Percentiles rank a stretch among this genome's conserved stretches.
These are phyloP conservation scores for Massarina eburnea DNA, from an alignment of 2,329 filamentous ascomycete species.

Conservation along the genomic window DNA sequence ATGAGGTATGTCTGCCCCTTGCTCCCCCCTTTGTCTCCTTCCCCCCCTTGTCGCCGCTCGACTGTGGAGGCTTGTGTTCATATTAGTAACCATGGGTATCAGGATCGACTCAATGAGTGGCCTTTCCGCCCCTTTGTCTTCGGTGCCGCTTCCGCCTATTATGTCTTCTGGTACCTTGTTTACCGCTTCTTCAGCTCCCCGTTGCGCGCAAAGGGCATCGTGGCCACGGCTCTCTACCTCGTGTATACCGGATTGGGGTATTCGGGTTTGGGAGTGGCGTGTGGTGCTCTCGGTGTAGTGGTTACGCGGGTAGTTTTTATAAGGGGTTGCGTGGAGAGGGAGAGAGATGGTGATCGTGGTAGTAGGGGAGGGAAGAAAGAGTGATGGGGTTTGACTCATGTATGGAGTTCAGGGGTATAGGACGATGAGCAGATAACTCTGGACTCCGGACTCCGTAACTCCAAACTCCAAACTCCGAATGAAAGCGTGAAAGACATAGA, in stretches of 20 bases:
- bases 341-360: no score
- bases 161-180: slow-evolving; percentile 79
- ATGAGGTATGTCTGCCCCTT: slow-evolving; percentile 56
- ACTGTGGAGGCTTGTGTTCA: not conserved
- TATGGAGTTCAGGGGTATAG: no score
- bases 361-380: no score
- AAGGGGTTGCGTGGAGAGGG: no score
- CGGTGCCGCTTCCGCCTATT: slow-evolving; percentile 73
- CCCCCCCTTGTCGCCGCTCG: not conserved
- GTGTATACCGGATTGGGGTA: not conserved
- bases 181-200: slow-evolving; percentile 73
- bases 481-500: no score
- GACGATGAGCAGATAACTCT: no score
- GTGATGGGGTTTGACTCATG: no score
- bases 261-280: not conserved
- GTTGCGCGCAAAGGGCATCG: not conserved
- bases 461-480: no score
- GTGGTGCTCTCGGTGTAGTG: not conserved
- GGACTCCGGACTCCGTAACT: no score
- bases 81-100: not conserved
- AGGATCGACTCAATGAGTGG: slow-evolving; percentile 75
- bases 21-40: not conserved
- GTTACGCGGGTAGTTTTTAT: no score
- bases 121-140: slow-evolving; percentile 89
- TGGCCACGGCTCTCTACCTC: not conserved